Conservation (phyloP, 176 grass and related monocot genomes). For the Echinochloa phyllopogon region DNA sequence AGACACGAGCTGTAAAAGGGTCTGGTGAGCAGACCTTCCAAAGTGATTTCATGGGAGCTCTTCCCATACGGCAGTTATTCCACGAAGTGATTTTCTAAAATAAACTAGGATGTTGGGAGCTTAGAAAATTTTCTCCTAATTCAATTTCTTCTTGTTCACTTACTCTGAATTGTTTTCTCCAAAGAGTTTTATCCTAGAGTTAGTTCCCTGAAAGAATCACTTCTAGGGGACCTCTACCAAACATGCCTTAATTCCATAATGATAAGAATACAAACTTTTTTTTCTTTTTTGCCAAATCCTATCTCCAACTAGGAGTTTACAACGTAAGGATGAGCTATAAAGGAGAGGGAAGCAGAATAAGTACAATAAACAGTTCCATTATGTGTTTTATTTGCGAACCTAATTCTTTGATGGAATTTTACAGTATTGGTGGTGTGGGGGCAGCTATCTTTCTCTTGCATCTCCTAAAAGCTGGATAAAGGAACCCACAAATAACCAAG, state of each 20-base stretch:
- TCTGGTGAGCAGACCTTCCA: no score
- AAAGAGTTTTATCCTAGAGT: background rate
- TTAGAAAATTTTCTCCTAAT: background rate
- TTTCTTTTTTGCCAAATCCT: background rate
- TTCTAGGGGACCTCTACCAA: background rate
- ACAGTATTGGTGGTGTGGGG: constrained; percentile 29
- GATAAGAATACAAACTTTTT: background rate
- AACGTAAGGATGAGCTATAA: constrained; percentile 27
- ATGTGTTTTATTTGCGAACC: constrained; percentile 27
- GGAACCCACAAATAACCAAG: background rate
- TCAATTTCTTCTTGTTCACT: no score
- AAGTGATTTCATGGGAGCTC: no score
- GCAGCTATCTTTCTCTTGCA: constrained; percentile 23
- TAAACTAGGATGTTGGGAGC: background rate
- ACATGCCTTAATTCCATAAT: background rate
- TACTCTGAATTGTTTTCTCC: no score
- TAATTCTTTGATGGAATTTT: constrained; percentile 37
- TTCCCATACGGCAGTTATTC: no score
- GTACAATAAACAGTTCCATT: constrained; percentile 5
- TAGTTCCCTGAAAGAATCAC: background rate
- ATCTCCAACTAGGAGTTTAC: constrained; percentile 22
- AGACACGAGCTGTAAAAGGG: background rate
- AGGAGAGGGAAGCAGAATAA: background rate
- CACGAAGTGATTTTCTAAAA: background rate
- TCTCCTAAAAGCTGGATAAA: background rate